Evolutionary conservation across 2,329 filamentous ascomycete species (phyloP), one percentile per base, ranked within the genome.

Genomic region (Teratosphaeria zuluensis): DNA sequence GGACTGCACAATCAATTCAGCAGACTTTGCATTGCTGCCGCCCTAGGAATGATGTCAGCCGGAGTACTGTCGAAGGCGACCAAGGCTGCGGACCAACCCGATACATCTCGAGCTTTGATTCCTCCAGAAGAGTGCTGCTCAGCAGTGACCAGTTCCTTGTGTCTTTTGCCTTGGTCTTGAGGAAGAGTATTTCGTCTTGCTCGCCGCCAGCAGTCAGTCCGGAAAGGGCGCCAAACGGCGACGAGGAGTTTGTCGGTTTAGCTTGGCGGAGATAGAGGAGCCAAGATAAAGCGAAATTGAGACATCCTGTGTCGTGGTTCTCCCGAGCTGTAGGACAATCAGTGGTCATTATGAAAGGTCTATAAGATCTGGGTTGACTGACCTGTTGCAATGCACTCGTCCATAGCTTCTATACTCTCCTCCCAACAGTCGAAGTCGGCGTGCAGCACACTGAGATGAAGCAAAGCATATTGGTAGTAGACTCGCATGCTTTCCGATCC

Each of bases 241-340:
- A 59, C 6, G n/a, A 51, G 16, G 60, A 60, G 52, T 62, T 66
- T 21, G 62, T 84, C 80, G 0, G 91, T 89, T 92, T 91, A 0
- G 89, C 85, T 68, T 90, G 89, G n/a, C 87, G 88, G 66, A 96
- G 95, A 69, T 96, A 90, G 68, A 95, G 95, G 2, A 97, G 80
- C 94, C 94, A 99, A 69, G 91, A 95, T 61, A 99, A 82, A 33
- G 91, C 89, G 74, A 95, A 97, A 72, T 96, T 97, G 58, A 99
- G 80, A 70, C 94, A 97, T 3, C 84, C 86, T 79, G 90, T 89
- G 69, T 99, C 94, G 64, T 91, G 87, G 65, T 95, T 95, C 73
- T 97, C 94, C 62, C 92, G 81, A 0, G 94, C 94, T 70, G 56
- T n/a, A 9, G 2, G 6, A 52, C 3, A 21, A 51, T 66, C 48